Percentiles rank a stretch among this genome's conserved stretches.
phyloP scores from a whole-genome alignment of 1,139 yeast species.

The Kluyveromyces sp. region DNA sequence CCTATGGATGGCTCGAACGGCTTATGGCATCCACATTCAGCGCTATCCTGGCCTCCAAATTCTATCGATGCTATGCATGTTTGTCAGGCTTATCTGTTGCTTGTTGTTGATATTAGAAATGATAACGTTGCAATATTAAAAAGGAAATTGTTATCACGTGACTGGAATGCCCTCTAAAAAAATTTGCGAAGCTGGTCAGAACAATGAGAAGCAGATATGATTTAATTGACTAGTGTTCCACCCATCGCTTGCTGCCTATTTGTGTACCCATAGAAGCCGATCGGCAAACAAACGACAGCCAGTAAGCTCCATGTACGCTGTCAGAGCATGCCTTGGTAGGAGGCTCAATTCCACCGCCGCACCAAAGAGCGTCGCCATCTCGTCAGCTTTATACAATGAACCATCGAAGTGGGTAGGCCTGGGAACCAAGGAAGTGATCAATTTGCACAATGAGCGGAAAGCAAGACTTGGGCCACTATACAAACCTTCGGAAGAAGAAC shows the following conservation, averaged over 20 bases:
- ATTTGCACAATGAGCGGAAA: slow-evolving; percentile 54
- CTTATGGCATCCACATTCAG: too few species aligned
- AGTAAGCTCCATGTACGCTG: neutral
- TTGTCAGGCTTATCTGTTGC: too few species aligned
- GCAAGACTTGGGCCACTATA: slow-evolving; percentile 50
- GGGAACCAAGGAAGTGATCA: slow-evolving; percentile 55
- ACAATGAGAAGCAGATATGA: too few species aligned
- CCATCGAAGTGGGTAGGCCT: slow-evolving; percentile 68
- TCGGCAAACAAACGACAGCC: too few species aligned
- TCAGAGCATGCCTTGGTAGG: neutral
- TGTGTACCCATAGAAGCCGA: too few species aligned
- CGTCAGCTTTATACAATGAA: slow-evolving; percentile 26
- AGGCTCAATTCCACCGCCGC: slow-evolving; percentile 8
- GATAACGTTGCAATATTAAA: too few species aligned
- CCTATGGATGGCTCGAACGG: neutral
- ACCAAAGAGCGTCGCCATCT: neutral
- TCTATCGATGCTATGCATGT: too few species aligned
- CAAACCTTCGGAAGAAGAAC: slow-evolving; percentile 44
- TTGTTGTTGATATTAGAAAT: too few species aligned
- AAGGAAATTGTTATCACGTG: neutral
- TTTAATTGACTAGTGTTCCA: too few species aligned
- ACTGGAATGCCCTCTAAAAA: neutral
- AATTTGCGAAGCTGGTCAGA: neutral
- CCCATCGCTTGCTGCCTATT: too few species aligned
- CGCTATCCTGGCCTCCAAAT: too few species aligned